Base-by-base conservation (phyloP, 176 grass and related monocot species). In the Rhynchospora pubera region DNA sequence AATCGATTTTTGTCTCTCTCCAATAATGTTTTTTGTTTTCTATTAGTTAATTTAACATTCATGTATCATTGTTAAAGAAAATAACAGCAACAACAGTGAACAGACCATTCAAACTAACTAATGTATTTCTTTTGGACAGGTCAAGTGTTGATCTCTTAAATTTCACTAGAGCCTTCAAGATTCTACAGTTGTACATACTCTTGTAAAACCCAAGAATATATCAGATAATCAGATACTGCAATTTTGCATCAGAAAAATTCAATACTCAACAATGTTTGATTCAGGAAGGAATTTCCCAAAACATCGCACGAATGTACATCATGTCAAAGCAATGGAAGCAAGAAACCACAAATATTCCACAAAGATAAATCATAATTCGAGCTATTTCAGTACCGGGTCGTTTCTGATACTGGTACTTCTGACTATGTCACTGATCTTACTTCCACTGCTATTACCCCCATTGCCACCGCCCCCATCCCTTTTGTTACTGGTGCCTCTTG, bases 401-500 rank as follows among this genome's bases (percentile, higher is more conserved):
- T 89, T 89, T 26, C 43, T 97, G 9, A 24, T 92, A 58, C 89
- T 94, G 14, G 75, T 84, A 39, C 81, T 85, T 47, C 60, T 92
- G 67, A 85, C 86, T 1, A 30, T 85, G 16, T 93, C 87, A 6
- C 57, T 97, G 82, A 85, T 94, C 28, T 51, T 92, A 8, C 94
- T 97, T 64, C 94, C 94, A 0, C 57, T 94, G 73, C 79, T 93
- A 3, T n/a, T 97, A 78, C 94, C 94, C 1, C 94, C 91, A 0
- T 64, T 97, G 82, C 94, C 89, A 1, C 94, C 94, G 7, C 91
- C 94, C 0, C 94, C 94, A 0, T 82, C 84, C 46, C 63, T 94
- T 77, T 87, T 97, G 56, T 57, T 97, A 0, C 72, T 93, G 48
- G 65, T 94, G 48, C 94, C 91, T 0, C 66, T 92, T 50, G 85